These are phyloP conservation scores for Globisporangium recalcitrans DNA, from an alignment of 352 stramenopile genomes.

Conservation along the genomic window DNA sequence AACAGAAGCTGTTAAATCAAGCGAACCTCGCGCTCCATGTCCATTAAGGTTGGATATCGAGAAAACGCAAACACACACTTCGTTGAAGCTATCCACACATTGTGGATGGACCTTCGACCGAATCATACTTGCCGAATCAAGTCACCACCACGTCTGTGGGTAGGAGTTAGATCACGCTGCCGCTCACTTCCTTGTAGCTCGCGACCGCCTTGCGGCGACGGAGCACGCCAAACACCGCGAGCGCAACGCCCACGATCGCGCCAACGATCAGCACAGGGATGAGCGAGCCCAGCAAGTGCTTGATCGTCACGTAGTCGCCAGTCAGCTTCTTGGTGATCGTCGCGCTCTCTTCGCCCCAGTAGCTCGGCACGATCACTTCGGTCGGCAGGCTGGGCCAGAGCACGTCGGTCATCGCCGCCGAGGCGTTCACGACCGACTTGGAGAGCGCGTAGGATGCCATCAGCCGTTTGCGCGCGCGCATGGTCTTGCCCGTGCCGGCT, in stretches of 20 bases:
- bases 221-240: slow-evolving; percentile 27
- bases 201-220: slow-evolving; percentile 1
- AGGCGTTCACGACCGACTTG: slow-evolving; percentile 22
- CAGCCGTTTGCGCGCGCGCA: slow-evolving; percentile 24
- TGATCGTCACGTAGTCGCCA: slow-evolving; percentile 40
- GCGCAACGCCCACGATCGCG: slow-evolving; percentile 29
- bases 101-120: background rate
- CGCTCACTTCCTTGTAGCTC: slow-evolving; percentile 9
- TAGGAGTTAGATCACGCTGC: slow-evolving; percentile 7
- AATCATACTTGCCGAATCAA: background rate
- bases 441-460: slow-evolving; percentile 29
- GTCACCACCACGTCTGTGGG: too few relatives aligned
- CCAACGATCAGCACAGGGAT: slow-evolving; percentile 56
- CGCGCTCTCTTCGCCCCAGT: slow-evolving; percentile 50
- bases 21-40: too few relatives aligned
- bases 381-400: slow-evolving; percentile 44
- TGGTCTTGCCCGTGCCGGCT: slow-evolving; percentile 22
- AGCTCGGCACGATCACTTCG: slow-evolving; percentile 49
- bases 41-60: too few relatives aligned
- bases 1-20: too few relatives aligned
- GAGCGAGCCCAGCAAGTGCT: slow-evolving; percentile 34
- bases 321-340: slow-evolving; percentile 27
- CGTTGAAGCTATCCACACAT: background rate
- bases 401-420: slow-evolving; percentile 50
- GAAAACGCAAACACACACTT: too few relatives aligned